Conservation (phyloP, 805 yeast species). For the Starmerella kuoi region DNA sequence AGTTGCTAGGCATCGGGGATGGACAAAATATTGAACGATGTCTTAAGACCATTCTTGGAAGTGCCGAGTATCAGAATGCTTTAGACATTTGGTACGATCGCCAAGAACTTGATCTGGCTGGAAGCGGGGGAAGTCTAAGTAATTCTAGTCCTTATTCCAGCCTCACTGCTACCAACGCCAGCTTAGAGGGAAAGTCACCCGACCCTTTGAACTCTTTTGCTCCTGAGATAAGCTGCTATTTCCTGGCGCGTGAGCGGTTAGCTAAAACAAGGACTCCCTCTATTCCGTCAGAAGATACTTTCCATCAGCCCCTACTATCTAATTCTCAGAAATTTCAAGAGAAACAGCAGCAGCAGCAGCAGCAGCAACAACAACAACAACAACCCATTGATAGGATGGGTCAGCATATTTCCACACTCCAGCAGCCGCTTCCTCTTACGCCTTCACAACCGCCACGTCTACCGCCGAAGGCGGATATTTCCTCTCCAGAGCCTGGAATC, state of each 20-base stretch:
- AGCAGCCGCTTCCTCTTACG: neutral
- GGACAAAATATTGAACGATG: constrained; percentile 41
- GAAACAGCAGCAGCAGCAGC: constrained; percentile 4
- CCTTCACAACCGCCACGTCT: neutral
- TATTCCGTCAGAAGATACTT: neutral
- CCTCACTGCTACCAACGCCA: neutral
- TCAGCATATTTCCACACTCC: neutral
- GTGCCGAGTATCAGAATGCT: constrained; percentile 54
- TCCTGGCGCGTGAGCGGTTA: constrained; percentile 71
- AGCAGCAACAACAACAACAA: constrained; percentile 4
- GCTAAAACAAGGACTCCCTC: constrained; percentile 18
- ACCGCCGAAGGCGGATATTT: neutral
- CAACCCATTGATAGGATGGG: neutral
- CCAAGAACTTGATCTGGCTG: constrained; percentile 8
- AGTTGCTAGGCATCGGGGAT: constrained; percentile 65
- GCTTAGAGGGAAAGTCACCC: neutral
- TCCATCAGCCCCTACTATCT: neutral
- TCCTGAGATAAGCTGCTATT: constrained; percentile 79
- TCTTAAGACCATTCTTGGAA: constrained; percentile 44
- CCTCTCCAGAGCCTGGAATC: constrained; percentile 4
- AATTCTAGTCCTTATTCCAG: neutral
- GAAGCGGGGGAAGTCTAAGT: neutral
- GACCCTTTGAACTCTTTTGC: constrained; percentile 78
- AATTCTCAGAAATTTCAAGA: neutral
- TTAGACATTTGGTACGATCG: constrained; percentile 45